Percentiles rank a stretch among this genome's conserved stretches.
Conservation (phyloP, 2,329 filamentous ascomycete genomes). For the Pseudogymnoascus sp. region DNA sequence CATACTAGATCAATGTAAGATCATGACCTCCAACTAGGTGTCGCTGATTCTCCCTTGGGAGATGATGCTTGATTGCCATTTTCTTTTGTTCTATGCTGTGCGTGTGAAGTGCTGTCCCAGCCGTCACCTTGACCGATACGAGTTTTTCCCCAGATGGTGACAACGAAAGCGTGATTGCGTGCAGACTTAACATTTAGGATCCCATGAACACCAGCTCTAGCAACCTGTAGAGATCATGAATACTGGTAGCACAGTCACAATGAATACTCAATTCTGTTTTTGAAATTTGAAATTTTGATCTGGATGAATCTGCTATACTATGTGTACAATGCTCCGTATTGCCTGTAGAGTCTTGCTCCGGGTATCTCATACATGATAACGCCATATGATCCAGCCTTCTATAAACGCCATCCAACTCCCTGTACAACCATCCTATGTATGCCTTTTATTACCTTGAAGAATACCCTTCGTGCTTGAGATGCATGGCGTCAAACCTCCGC, state of each 20-base stretch:
- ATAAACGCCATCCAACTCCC: conserved; percentile 5
- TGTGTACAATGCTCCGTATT: background rate
- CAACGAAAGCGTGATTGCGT: background rate
- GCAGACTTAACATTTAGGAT: background rate
- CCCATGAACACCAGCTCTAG: background rate
- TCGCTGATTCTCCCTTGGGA: conserved; percentile 70
- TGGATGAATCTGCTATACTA: background rate
- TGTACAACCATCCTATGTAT: conserved; percentile 15
- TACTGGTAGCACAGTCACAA: background rate
- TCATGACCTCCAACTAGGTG: conserved; percentile 67
- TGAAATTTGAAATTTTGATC: background rate
- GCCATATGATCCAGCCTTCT: background rate
- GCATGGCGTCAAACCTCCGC: conserved; percentile 24
- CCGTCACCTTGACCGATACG: background rate
- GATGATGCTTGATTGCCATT: conserved; percentile 94
- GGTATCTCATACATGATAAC: conserved; percentile 6
- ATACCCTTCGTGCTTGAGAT: conserved; percentile 28
- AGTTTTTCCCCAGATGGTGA: background rate
- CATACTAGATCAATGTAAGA: conserved; percentile 53
- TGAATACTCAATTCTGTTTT: background rate
- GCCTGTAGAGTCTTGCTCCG: background rate
- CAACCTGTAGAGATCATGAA: background rate
- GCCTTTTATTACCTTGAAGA: conserved; percentile 22
- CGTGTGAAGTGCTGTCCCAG: conserved; percentile 6
- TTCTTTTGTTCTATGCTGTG: conserved; percentile 22